Conservation (phyloP, 2,329 filamentous ascomycete genomes). For the Lasiodiplodia theobromae region DNA sequence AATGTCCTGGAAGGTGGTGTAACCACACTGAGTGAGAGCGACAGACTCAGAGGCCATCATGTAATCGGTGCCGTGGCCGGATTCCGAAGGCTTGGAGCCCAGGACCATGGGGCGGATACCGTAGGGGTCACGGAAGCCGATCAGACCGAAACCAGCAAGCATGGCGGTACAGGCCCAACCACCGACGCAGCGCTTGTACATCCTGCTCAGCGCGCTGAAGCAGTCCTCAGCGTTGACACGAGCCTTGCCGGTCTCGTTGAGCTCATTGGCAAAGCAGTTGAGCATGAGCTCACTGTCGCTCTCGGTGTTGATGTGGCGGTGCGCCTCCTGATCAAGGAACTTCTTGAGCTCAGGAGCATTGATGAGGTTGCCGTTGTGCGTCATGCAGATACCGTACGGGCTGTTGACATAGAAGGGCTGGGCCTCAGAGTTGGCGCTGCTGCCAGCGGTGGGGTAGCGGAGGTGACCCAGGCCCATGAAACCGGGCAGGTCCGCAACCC, state of each 20-base stretch:
- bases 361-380: slow-evolving; percentile 89
- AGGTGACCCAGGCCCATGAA: slow-evolving; percentile 88
- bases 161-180: slow-evolving; percentile 83
- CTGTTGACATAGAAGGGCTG: slow-evolving; percentile 93
- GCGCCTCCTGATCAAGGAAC: slow-evolving; percentile 78
- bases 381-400: slow-evolving; percentile 81
- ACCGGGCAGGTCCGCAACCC: slow-evolving; percentile 77
- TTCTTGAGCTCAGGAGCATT: slow-evolving; percentile 74
- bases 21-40: slow-evolving; percentile 81
- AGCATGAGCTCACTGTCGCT: slow-evolving; percentile 87
- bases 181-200: slow-evolving; percentile 76
- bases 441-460: slow-evolving; percentile 89
- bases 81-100: slow-evolving; percentile 74
- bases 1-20: slow-evolving; percentile 77
- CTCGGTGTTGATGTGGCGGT: slow-evolving; percentile 88
- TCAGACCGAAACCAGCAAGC: slow-evolving; percentile 80
- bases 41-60: slow-evolving; percentile 92
- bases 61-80: slow-evolving; percentile 75
- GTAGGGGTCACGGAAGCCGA: slow-evolving; percentile 80
- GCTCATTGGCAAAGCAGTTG: slow-evolving; percentile 85
- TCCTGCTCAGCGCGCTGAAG: slow-evolving; percentile 73
- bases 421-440: slow-evolving; percentile 81
- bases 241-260: slow-evolving; percentile 80
- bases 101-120: slow-evolving; percentile 85
- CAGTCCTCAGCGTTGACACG: slow-evolving; percentile 81